Percentiles rank a stretch among this genome's conserved stretches.
These are phyloP conservation scores for Cucurbita pepo DNA, from an alignment of 306 rosid genomes.

Conservation along the genomic window DNA sequence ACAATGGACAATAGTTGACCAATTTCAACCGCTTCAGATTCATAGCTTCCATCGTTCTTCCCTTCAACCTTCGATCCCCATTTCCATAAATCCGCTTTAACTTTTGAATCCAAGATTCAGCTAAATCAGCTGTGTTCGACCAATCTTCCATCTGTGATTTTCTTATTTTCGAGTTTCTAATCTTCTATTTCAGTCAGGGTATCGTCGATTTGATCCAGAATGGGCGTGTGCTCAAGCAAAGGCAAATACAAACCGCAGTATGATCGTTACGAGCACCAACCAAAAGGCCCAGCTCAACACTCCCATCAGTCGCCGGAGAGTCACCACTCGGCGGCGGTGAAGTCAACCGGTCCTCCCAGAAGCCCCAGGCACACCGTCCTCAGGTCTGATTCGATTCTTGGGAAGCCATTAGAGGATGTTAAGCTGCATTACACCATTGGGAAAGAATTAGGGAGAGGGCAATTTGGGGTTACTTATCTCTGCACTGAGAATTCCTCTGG, in stretches of 20 bases:
- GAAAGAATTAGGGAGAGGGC: slow-evolving; percentile 81
- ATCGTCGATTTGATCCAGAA: neutral
- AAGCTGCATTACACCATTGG: slow-evolving; percentile 41
- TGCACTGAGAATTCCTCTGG: slow-evolving; percentile 64
- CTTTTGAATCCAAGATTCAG: neutral
- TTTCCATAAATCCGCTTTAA: neutral
- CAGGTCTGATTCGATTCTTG: slow-evolving; percentile 37
- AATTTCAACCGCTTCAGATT: neutral
- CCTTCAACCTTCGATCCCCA: neutral
- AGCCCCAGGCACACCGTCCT: slow-evolving; percentile 21
- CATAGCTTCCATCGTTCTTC: neutral
- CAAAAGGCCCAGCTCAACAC: slow-evolving; percentile 25
- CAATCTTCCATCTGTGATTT: neutral
- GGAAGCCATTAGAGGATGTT: slow-evolving; percentile 62
- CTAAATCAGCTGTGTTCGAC: neutral
- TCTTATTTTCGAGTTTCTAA: slow-evolving; percentile 7
- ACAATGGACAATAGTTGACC: slow-evolving; percentile 6
- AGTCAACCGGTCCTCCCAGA: slow-evolving; percentile 16
- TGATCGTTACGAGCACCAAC: slow-evolving; percentile 26
- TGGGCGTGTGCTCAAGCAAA: slow-evolving; percentile 61
- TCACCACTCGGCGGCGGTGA: neutral
- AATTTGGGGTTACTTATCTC: slow-evolving; percentile 71
- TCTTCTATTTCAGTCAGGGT: slow-evolving; percentile 6
- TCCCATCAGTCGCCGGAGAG: slow-evolving; percentile 22
- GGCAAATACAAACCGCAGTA: slow-evolving; percentile 17